Evolutionary conservation across 176 grass and related monocot species (phyloP), one percentile per base, ranked within the genome.

Genomic region (Musa acuminata): DNA sequence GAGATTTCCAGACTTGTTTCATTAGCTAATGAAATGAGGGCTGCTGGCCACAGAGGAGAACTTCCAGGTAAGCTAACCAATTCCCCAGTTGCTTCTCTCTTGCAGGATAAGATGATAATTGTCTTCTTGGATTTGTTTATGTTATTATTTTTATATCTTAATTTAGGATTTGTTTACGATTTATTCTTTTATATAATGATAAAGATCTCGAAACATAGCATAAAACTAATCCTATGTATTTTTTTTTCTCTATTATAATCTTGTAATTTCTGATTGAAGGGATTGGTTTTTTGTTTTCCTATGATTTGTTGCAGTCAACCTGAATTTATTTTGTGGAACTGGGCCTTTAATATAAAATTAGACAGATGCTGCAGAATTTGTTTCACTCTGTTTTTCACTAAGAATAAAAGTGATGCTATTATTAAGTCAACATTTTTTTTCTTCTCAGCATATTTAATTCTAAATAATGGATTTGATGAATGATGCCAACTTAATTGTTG

Each of bases 11-110:
- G 84, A 57, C 87, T 99, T 75, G 48, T 91, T 82, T 85, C 82
- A 52, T 89, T 89, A 73, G 73, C 85, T 58, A 91, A 99, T 82
- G 90, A 87, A 85, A 89, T 82, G 67, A 99, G 86, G 83, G 73
- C 84, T 86, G 77, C 86, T 83, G 85, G 52, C 58, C 78, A 19
- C 20, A 83, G 78, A 67, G 84, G 80, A 72, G 88, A 82, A 13
- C 79, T 91, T 73, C 78, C 81, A 91, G 95, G 95, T 90, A 91
- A 81, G 75, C n/a, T 57, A 68, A 59, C 48, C 53, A 54, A 24
- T n/a, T 49, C 60, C 9, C 51, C 8, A 23, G 51, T 64, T 55
- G 19, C 11, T 20, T 72, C 5, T 73, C 29, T 52, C 53, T 71
- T 73, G 51, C 49, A 73, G 19, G 17, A 71, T 54, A 9, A 17